phyloP scores from a whole-genome alignment of 2,329 filamentous ascomycete species.

The Talaromyces amestolkiae region DNA sequence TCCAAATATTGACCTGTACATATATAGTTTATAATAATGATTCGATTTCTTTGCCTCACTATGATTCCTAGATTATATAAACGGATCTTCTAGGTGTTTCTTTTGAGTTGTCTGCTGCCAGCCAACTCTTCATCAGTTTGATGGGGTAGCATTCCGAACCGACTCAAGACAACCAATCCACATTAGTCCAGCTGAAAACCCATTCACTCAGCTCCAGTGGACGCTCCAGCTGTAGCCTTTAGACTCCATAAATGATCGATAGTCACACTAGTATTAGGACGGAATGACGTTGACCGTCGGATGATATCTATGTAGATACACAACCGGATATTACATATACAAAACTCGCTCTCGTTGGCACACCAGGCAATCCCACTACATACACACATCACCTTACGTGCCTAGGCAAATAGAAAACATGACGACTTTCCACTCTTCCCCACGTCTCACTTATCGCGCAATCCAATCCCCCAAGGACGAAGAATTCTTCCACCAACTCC shows the following conservation, averaged over 20 bases:
- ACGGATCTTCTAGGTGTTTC: too few relatives aligned
- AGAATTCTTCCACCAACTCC: neutral
- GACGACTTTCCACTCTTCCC: neutral
- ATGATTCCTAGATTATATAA: too few relatives aligned
- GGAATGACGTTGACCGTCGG: neutral
- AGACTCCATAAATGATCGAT: too few relatives aligned
- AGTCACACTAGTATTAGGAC: too few relatives aligned
- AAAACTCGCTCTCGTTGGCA: neutral
- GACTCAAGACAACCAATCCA: too few relatives aligned
- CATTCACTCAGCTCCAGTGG: neutral
- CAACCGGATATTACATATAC: neutral
- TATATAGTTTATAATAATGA: slow-evolving; percentile 7
- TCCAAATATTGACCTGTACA: slow-evolving; percentile 1
- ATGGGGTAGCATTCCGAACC: too few relatives aligned
- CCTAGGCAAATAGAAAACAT: neutral
- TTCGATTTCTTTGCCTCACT: neutral
- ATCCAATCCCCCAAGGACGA: neutral
- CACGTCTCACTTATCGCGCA: neutral
- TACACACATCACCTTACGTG: too few relatives aligned
- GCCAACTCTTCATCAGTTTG: too few relatives aligned
- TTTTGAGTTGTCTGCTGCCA: too few relatives aligned
- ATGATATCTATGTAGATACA: neutral
- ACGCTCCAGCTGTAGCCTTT: too few relatives aligned
- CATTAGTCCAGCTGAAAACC: too few relatives aligned
- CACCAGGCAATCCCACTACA: too few relatives aligned